Evolutionary conservation across 169 alveolate genomes (phyloP), one percentile per base, ranked within the genome.

Genomic region (Plasmodium relictum): DNA sequence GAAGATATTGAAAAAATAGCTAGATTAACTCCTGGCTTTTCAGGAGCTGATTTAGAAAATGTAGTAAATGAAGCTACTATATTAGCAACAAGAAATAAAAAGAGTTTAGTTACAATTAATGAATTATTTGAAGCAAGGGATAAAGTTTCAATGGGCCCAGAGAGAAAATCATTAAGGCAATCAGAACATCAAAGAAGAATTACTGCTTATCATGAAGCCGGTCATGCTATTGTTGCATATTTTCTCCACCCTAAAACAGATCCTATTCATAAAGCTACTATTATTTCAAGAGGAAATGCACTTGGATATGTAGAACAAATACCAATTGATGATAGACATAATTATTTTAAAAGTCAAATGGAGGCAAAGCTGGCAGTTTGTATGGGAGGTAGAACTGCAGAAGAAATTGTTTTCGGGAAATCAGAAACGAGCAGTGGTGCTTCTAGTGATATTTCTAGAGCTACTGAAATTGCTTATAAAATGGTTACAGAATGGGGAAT

Each of bases 341-440:
- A 97, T 65, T 90, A 96, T 61, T 95, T 95, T 45, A 92, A 92
- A 52, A 96, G 96, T 45, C 96, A 97, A 90, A 95, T 97, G 92
- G 93, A 96, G 62, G 99, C 99, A 58, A 89, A 96, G 45, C 93
- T 98, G 61, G 99, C 98, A 54, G 98, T 97, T 0, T 97, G 98
- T 52, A 97, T 98, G 99, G 99, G 99, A 14, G 99, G 99, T 9
- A 93, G 99, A 63, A 97, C 97, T 6, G 99, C 99, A 48, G 99
- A 98, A 92, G 96, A 95, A 54, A 73, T 98, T 2, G 98, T 96
- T 68, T 92, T 97, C 24, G 99, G 99, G 14, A 80, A 87, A 52
- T 94, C 97, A 31, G 93, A 95, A 59, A 93, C 97, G 12, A 97
- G 99, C 31, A 94, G 98, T 18, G 99, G 99, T 10, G 98, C 99